Evolutionary conservation across 1,139 yeast genomes (phyloP).

Genomic region (Keqinozyma sinolaborantium): DNA sequence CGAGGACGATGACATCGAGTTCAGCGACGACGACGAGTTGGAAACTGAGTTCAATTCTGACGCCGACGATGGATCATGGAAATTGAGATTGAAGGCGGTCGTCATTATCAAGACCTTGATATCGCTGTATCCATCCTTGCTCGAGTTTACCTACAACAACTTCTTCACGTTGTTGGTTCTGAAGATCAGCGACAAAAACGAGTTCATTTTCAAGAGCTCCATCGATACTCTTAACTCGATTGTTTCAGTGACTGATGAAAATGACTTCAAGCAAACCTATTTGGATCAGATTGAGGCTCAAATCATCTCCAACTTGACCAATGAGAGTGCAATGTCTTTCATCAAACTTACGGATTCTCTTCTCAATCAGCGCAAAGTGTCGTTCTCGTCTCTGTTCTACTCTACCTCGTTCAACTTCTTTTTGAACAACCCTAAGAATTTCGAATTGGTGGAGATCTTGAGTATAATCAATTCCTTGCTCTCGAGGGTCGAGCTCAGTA

Average conservation of each 20-base stretch:
- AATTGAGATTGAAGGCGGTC: constrained; percentile 56
- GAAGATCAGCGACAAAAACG: constrained; percentile 34
- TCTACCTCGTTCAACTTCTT: constrained; percentile 7
- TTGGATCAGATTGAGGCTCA: constrained; percentile 5
- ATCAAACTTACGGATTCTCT: constrained; percentile 8
- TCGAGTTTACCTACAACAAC: neutral
- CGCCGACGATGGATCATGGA: constrained; percentile 66
- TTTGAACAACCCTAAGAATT: constrained; percentile 8
- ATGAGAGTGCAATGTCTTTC: constrained; percentile 8
- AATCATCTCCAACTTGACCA: constrained; percentile 7
- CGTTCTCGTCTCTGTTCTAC: constrained; percentile 6
- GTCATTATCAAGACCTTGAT: constrained; percentile 27
- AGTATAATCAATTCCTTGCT: constrained; percentile 7
- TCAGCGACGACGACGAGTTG: constrained; percentile 43
- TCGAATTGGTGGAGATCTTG: constrained; percentile 12
- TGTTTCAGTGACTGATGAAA: neutral
- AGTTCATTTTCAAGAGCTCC: constrained; percentile 36
- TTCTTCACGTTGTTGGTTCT: constrained; percentile 7
- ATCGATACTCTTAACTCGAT: constrained; percentile 19
- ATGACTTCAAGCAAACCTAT: neutral
- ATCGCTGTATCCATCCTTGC: neutral
- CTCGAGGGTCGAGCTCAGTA: constrained; percentile 2
- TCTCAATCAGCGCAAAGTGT: neutral
- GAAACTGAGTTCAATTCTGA: constrained; percentile 12
- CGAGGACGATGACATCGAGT: constrained; percentile 34